phyloP scores from a whole-genome alignment of 2,329 filamentous ascomycete species.

The Penicillium paneum region DNA sequence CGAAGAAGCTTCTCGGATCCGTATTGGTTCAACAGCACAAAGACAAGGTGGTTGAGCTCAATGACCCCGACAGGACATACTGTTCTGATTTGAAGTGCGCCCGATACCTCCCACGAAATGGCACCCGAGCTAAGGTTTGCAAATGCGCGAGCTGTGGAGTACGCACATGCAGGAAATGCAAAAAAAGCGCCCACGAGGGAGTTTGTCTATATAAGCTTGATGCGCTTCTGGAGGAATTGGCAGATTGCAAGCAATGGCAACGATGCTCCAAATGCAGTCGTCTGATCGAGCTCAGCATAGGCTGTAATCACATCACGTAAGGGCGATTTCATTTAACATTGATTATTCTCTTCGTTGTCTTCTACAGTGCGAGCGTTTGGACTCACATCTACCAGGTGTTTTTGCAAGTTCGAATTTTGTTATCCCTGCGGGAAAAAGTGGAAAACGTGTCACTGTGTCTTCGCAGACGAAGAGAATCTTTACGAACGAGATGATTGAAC shows the following conservation, averaged over 20 bases:
- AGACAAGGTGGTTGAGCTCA: neutral
- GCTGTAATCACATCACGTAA: constrained; percentile 7
- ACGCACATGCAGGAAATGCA: constrained; percentile 2
- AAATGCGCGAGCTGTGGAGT: neutral
- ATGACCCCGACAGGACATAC: neutral
- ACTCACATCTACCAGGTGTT: neutral
- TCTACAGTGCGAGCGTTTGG: neutral
- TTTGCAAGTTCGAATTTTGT: constrained; percentile 3
- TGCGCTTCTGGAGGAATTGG: neutral
- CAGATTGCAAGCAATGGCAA: neutral
- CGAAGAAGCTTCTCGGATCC: neutral
- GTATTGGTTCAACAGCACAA: neutral
- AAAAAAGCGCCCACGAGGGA: neutral
- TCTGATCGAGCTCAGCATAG: constrained; percentile 1
- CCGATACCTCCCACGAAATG: neutral
- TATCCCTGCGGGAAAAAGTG: neutral
- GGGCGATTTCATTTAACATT: neutral
- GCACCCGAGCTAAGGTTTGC: neutral
- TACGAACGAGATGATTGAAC: neutral
- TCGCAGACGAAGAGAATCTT: neutral
- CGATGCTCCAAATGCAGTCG: constrained; percentile 2
- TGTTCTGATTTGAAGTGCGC: neutral
- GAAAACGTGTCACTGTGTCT: neutral
- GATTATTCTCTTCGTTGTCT: neutral
- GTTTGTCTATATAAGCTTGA: neutral